A percentile compares a stretch with the other conserved stretches of the same genome.
These are phyloP conservation scores for Calonectria pauciramosa DNA, from an alignment of 2,329 filamentous ascomycete genomes.

Conservation along the genomic window DNA sequence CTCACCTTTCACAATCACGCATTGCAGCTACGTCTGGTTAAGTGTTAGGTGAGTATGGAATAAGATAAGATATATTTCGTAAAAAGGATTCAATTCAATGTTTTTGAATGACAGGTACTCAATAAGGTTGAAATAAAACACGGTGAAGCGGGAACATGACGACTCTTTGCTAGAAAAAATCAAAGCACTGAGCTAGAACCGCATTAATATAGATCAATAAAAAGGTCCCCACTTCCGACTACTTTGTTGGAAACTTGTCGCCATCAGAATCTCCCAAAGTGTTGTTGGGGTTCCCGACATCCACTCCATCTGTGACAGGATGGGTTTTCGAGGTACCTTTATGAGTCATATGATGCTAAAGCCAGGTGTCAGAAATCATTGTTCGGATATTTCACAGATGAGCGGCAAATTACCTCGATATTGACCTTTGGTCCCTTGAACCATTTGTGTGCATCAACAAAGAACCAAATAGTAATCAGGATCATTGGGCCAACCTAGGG, in stretches of 20 bases:
- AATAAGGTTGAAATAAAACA: background rate
- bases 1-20: background rate
- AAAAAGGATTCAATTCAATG: no score
- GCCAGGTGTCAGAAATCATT: background rate
- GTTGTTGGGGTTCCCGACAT: background rate
- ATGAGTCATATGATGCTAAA: constrained; percentile 18
- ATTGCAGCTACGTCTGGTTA: background rate
- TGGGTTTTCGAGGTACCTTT: background rate
- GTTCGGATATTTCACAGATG: background rate
- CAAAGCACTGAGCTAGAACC: background rate
- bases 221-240: background rate
- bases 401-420: background rate
- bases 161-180: background rate
- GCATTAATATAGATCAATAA: background rate
- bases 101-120: no score
- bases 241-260: background rate
- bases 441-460: constrained; percentile 29
- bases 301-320: constrained; percentile 15
- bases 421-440: constrained; percentile 32
- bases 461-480: constrained; percentile 23
- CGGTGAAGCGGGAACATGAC: background rate
- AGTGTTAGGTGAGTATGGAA: background rate
- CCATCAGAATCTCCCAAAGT: background rate
- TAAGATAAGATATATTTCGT: background rate
- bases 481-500: constrained; percentile 13